phyloP scores from a whole-genome alignment of 495 filamentous ascomycete genomes.

The Lophiostoma macrostomum region DNA sequence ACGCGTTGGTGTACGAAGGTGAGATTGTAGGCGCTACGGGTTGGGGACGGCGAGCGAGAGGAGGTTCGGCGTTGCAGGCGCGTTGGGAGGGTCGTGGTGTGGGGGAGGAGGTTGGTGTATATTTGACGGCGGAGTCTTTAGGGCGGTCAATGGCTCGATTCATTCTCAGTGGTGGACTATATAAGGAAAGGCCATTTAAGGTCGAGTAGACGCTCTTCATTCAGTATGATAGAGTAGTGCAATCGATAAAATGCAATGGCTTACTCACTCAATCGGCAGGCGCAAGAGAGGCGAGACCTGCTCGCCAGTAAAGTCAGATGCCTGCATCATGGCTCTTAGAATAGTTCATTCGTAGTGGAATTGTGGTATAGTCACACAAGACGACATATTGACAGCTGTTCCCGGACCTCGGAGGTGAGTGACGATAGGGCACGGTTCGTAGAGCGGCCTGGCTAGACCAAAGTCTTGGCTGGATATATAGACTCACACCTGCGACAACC shows the following conservation, averaged over 20 bases:
- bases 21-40: constrained; percentile 27
- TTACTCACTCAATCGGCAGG: constrained; percentile 43
- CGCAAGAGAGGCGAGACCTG: constrained; percentile 31
- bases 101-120: constrained; percentile 38
- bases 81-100: constrained; percentile 26
- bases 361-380: too few species aligned
- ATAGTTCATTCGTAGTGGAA: too few species aligned
- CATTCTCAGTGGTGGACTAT: too few species aligned
- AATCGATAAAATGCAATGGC: too few species aligned
- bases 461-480: background rate
- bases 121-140: constrained; percentile 43
- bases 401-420: background rate
- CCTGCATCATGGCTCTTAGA: background rate
- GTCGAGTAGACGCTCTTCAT: too few species aligned
- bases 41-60: constrained; percentile 3
- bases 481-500: background rate
- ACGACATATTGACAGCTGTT: background rate
- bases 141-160: too few species aligned
- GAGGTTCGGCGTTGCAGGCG: constrained; percentile 11
- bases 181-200: too few species aligned
- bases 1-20: constrained; percentile 19
- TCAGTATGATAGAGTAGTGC: too few species aligned
- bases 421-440: background rate
- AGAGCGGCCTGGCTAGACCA: background rate
- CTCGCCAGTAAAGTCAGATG: background rate